Evolutionary conservation across 2,329 filamentous ascomycete species (phyloP).

Genomic region (Sporothrix variecibatus): DNA sequence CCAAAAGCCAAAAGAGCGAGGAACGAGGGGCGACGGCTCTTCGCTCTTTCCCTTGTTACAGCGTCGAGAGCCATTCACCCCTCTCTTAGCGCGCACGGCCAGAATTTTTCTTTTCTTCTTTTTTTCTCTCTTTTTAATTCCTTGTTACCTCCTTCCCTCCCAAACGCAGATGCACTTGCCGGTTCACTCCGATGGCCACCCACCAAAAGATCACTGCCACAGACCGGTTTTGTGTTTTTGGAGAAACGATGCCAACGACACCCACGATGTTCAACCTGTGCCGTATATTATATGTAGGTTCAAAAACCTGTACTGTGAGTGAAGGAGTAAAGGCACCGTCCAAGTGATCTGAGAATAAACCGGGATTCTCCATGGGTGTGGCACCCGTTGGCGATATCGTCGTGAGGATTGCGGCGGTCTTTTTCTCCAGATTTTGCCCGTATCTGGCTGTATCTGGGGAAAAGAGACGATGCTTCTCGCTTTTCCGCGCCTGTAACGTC

Average conservation of each 20-base stretch:
- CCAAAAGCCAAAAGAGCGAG: not conserved
- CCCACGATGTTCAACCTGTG: not conserved
- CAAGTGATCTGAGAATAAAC: not conserved
- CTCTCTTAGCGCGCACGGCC: slow-evolving; percentile 21
- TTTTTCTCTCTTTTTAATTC: not conserved
- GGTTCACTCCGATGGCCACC: slow-evolving; percentile 28
- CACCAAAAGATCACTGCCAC: slow-evolving; percentile 4
- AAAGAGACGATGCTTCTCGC: not conserved
- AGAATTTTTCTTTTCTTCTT: not conserved
- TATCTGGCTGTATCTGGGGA: not conserved
- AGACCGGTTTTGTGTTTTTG: not conserved
- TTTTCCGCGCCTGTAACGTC: no score
- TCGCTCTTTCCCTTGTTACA: slow-evolving; percentile 8
- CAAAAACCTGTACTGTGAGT: not conserved
- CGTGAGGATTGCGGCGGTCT: not conserved
- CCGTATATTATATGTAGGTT: not conserved
- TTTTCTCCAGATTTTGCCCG: slow-evolving; percentile 5
- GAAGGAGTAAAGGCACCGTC: not conserved
- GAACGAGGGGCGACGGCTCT: not conserved
- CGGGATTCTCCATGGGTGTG: not conserved
- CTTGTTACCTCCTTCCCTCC: not conserved
- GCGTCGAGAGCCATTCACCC: not conserved
- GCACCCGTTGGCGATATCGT: not conserved
- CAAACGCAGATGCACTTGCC: slow-evolving; percentile 6
- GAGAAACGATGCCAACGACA: not conserved